Evolutionary conservation across 495 filamentous ascomycete genomes (phyloP), one percentile per base, ranked within the genome.

Genomic region (Cairneyella variabilis): DNA sequence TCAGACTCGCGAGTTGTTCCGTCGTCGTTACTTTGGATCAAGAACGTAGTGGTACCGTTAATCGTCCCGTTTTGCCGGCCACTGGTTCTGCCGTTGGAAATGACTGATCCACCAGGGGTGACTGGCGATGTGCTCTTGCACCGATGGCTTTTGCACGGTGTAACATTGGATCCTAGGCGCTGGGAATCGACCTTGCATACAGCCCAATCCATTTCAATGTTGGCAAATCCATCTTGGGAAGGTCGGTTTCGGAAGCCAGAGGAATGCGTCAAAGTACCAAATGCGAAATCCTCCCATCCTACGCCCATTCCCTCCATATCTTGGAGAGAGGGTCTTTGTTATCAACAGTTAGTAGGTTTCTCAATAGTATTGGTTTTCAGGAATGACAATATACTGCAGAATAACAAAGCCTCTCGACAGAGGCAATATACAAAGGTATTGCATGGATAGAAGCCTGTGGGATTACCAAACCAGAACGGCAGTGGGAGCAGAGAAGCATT

Each of bases 121-220:
- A 44, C 21, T 3, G 21, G 9, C 4, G 41, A 21, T 44, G 21
- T 26, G 9, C 17, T n/a, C 25, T 16, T 14, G 18, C 41, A 44
- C 3, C 9, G 7, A 26, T 44, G 16, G 16, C 7, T 21, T 11
- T 26, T 7, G 21, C 41, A 44, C 8, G 41, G 41, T 8, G 41
- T 22, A 25, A 44, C 25, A 16, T 44, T 44, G 21, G 41, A 44
- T 7, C 41, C 41, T 7, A 44, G 8, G 8, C 41, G 16, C 21
- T 18, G 20, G 16, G 6, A 8, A 18, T 44, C 41, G 3, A 44
- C 41, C 21, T 44, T 44, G 41, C 41, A 44, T 6, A 44, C 25
- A 8, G 41, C 41, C 41, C 41, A 44, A 25, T 44, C 41, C 41
- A 44, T 44, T n/a, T 44, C 41, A 18, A 44, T 21, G 21, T 21